Base-by-base conservation (phyloP, 2,329 filamentous ascomycete species). In the Xylaria digitata region DNA sequence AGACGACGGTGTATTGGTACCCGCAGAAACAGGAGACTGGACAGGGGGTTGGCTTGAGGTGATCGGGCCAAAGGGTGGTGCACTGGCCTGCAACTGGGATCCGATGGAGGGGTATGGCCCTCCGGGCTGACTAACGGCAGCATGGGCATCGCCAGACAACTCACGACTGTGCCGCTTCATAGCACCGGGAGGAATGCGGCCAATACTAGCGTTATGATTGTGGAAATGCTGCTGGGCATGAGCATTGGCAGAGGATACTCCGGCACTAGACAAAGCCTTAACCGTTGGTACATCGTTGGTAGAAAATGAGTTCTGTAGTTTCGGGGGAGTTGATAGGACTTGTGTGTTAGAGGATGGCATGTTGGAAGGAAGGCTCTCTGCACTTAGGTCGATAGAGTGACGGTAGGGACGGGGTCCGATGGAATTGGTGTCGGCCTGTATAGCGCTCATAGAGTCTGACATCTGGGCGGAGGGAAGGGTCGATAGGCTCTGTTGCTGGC, bases 271-370 rank as follows among this genome's bases (percentile, higher is more conserved):
- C 45, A 70, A 83, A 71, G 85, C 90, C 86, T 96, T 97, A 75
- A 94, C 84, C 7, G 94, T 96, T 4, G 94, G 92, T 21, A 97
- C 85, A 75, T 98, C 94, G 78, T 92, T 96, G 61, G 93, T 89
- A 9, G 96, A 97, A 82, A 92, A 97, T 0, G 95, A 97, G 50
- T 92, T 90, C 80, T 94, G 92, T 65, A 97, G 80, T 82, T 92
- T 93, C 34, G 90, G 89, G 42, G 91, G 87, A 60, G 87, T 87
- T 30, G 87, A 84, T 78, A 91, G 86, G 66, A 80, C 79, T 66
- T 86, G 83, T 64, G 77, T 86, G 30, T 80, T 78, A 17, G 86
- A 79, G 2, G 87, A 81, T 32, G 84, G 79, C 68, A 84, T 81
- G 55, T 81, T 76, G 45, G 74, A 73, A 30, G 79, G 68, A n/a